These are phyloP conservation scores for Volvox africanus DNA, from an alignment of 139 green algal genomes.

Conservation along the genomic window DNA sequence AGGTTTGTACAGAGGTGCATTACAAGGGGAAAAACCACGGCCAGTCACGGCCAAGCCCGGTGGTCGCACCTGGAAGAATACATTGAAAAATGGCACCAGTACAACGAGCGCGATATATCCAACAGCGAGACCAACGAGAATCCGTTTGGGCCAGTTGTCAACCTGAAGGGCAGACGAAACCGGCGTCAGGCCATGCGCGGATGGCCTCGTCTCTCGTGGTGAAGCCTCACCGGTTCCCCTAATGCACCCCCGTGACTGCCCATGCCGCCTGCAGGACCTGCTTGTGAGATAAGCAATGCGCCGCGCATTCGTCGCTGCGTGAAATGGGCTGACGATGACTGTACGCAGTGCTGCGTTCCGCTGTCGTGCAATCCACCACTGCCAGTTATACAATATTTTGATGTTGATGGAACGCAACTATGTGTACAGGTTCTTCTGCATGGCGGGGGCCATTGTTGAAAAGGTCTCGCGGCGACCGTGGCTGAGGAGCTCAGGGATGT, in stretches of 20 bases:
- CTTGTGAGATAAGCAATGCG: slow-evolving; percentile 7
- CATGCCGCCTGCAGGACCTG: slow-evolving; percentile 58
- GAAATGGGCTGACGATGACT: neutral
- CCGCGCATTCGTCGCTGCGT: neutral
- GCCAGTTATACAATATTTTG: slow-evolving; percentile 13
- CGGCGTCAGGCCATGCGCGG: slow-evolving; percentile 7
- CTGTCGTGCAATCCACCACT: neutral
- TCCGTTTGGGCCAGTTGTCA: slow-evolving; percentile 62
- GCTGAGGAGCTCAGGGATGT: neutral
- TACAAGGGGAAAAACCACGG: too few relatives aligned
- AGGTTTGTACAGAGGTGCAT: too few relatives aligned
- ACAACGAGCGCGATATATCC: slow-evolving; percentile 81
- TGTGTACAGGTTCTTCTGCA: neutral
- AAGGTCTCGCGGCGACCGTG: neutral
- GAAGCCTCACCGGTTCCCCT: slow-evolving; percentile 57
- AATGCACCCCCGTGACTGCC: slow-evolving; percentile 43
- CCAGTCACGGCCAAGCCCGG: too few relatives aligned
- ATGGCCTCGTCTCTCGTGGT: neutral
- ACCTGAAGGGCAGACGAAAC: slow-evolving; percentile 47
- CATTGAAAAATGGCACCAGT: slow-evolving; percentile 84
- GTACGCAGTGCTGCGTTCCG: neutral
- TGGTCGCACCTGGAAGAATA: slow-evolving; percentile 79
- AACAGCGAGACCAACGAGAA: slow-evolving; percentile 70
- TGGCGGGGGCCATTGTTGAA: neutral
- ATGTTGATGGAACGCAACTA: slow-evolving; percentile 28